A percentile compares a stretch with the other conserved stretches of the same genome.
phyloP scores from a whole-genome alignment of 1,139 yeast species.

The Geotrichum klebahnii region DNA sequence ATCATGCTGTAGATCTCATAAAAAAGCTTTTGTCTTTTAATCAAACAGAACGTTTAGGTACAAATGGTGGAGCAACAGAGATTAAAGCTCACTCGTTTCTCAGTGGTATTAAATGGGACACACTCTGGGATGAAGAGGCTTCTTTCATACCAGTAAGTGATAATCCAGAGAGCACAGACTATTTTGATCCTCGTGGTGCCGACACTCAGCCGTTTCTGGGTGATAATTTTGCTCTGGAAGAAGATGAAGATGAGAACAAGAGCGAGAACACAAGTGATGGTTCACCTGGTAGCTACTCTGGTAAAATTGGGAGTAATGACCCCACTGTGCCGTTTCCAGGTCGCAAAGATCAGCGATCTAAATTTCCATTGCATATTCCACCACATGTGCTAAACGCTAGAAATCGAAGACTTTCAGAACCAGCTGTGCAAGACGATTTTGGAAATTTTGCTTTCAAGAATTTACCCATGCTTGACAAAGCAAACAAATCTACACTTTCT shows the following conservation, averaged over 20 bases:
- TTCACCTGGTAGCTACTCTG: conserved; percentile 18
- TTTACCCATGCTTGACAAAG: conserved; percentile 82
- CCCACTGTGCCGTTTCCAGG: too few species aligned
- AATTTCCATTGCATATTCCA: conserved; percentile 49
- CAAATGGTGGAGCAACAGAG: conserved; percentile 63
- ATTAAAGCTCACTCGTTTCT: conserved; percentile 77
- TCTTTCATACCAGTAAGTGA: conserved; percentile 77
- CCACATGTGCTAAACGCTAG: conserved; percentile 52
- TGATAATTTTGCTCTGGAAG: conserved; percentile 15
- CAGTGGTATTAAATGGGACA: conserved; percentile 66
- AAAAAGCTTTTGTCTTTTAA: conserved; percentile 55
- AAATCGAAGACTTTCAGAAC: conserved; percentile 61
- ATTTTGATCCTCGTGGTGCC: conserved; percentile 90
- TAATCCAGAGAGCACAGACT: conserved; percentile 84
- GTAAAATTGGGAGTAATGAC: conserved; percentile 18
- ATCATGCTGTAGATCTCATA: conserved; percentile 72
- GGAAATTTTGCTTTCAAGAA: conserved; percentile 91
- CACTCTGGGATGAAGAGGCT: conserved; percentile 67
- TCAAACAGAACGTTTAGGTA: conserved; percentile 67
- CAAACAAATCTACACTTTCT: conserved; percentile 86
- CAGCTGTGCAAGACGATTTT: conserved; percentile 55
- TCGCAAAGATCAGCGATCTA: neutral
- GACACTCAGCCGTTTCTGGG: conserved; percentile 34
- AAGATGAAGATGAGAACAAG: conserved; percentile 30
- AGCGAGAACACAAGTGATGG: conserved; percentile 8